A percentile compares a stretch with the other conserved stretches of the same genome.
These are phyloP conservation scores for Pseudogymnoascus sp. DNA, from an alignment of 2,329 filamentous ascomycete species.

Conservation along the genomic window DNA sequence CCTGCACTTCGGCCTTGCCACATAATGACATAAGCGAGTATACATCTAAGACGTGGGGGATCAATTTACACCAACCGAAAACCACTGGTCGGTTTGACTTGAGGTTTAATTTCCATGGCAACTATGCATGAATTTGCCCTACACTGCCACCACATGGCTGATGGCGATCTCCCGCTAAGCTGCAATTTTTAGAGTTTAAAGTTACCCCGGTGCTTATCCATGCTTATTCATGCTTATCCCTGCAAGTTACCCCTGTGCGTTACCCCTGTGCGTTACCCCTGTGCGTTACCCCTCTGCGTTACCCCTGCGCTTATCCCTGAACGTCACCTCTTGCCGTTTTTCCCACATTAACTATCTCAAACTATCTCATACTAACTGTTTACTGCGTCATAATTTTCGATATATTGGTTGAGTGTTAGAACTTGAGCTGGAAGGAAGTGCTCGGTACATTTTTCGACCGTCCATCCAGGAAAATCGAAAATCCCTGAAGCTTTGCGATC, in stretches of 20 bases:
- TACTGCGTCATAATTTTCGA: neutral
- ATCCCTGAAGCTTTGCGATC: neutral
- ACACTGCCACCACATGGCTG: neutral
- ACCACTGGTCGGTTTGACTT: no score
- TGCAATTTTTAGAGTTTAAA: neutral
- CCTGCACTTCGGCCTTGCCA: no score
- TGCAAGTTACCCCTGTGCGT: neutral
- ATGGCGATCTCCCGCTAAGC: conserved; percentile 11
- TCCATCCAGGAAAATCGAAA: neutral
- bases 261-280: neutral
- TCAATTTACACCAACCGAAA: no score
- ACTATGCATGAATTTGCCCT: conserved; percentile 9
- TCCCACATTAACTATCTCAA: no score
- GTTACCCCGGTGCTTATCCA: neutral
- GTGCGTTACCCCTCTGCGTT: neutral
- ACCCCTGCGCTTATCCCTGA: neutral
- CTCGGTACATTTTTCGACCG: neutral
- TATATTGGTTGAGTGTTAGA: no score
- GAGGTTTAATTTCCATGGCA: conserved; percentile 17
- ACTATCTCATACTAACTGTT: neutral
- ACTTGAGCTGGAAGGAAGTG: no score
- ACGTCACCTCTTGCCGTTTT: neutral
- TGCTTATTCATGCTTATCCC: no score
- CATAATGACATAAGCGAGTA: no score
- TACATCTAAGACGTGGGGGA: no score